A percentile compares a stretch with the other conserved stretches of the same genome.
These are phyloP conservation scores for Fraxinus latifolia DNA, from an alignment of 305 asterid genomes.

Conservation along the genomic window DNA sequence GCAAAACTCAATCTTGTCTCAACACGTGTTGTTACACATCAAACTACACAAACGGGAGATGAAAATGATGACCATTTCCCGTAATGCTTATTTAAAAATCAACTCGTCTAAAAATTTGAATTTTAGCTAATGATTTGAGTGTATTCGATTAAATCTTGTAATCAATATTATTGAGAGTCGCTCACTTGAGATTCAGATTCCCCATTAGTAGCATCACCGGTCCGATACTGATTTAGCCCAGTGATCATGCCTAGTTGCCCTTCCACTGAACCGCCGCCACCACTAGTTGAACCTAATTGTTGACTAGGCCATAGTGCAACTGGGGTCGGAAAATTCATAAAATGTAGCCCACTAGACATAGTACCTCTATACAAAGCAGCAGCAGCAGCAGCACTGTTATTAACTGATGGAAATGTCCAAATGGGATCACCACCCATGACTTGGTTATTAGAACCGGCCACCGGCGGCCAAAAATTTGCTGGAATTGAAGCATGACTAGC, in stretches of 20 bases:
- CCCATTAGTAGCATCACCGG: slow-evolving; percentile 21
- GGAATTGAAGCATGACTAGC: slow-evolving; percentile 69
- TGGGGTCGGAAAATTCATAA: slow-evolving; percentile 47
- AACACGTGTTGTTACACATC: slow-evolving; percentile 54
- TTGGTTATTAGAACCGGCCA: slow-evolving; percentile 61
- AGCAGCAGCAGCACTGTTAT: slow-evolving; percentile 46
- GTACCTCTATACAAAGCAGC: slow-evolving; percentile 72
- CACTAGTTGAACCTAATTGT: slow-evolving; percentile 21
- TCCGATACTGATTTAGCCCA: slow-evolving; percentile 46
- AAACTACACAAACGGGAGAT: slow-evolving; percentile 32
- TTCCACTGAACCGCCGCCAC: slow-evolving; percentile 28
- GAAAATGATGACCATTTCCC: not conserved
- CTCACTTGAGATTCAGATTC: slow-evolving; percentile 64
- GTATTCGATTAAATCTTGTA: not conserved
- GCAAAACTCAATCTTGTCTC: slow-evolving; percentile 31
- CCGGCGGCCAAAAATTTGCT: slow-evolving; percentile 77
- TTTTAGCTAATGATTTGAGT: not conserved
- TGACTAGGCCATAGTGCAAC: slow-evolving; percentile 47
- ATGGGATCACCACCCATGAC: slow-evolving; percentile 71
- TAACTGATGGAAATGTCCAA: slow-evolving; percentile 52
- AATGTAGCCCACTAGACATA: slow-evolving; percentile 54
- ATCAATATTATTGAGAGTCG: slow-evolving; percentile 58
- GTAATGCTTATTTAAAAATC: slow-evolving; percentile 8
- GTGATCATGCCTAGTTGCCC: slow-evolving; percentile 40
- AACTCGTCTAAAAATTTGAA: slow-evolving; percentile 13